Base-by-base conservation (phyloP, 1,284 basidiomycete species). In the Prillingera fragicola region DNA sequence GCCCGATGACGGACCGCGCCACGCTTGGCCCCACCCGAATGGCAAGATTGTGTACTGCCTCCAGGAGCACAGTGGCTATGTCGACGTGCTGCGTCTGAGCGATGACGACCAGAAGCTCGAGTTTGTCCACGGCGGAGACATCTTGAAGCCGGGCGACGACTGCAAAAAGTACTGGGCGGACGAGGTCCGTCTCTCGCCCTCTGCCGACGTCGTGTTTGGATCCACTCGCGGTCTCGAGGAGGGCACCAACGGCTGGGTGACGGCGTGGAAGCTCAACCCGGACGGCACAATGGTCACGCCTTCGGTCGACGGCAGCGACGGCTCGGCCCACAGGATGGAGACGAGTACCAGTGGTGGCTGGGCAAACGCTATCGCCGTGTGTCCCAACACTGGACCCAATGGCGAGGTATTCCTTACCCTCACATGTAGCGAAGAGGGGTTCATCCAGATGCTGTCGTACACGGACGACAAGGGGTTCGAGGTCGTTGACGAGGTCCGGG, bases 311-410 rank as follows among this genome's bases (percentile, higher is more conserved):
- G 18, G 28, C 24, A 29, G 40, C 37, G 13, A 42, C 38, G n/a
- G 24, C n/a, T 31, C 56, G 5, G 21, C 45, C 2, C 51, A 55
- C 37, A 38, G 48, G 10, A 60, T 60, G 55, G 53, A 71, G 45
- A 71, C 70, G 2, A 59, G 63, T 3, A 71, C 70, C 0, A 60
- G 55, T 3, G 71, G 71, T n/a, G 71, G 71, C 3, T 72, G 70
- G 70, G 71, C 71, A 1, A 72, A 73, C 44, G 70, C 70, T 0
- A 67, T 73, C 23, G 63, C 68, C 38, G 62, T 67, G 1, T 65
- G 65, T 23, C 65, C 69, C 15, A 50, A 46, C 8, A 23, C 47
- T 1, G 50, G 60, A 12, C 34, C 43, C 3, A 26, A 43, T 0
- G 56, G 52, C 1, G 48, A 56, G 40, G 57, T 62, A 8, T 71